Evolutionary conservation across 345 rosid genomes (phyloP), one percentile per base, ranked within the genome.

Genomic region (Kernera saxatilis): DNA sequence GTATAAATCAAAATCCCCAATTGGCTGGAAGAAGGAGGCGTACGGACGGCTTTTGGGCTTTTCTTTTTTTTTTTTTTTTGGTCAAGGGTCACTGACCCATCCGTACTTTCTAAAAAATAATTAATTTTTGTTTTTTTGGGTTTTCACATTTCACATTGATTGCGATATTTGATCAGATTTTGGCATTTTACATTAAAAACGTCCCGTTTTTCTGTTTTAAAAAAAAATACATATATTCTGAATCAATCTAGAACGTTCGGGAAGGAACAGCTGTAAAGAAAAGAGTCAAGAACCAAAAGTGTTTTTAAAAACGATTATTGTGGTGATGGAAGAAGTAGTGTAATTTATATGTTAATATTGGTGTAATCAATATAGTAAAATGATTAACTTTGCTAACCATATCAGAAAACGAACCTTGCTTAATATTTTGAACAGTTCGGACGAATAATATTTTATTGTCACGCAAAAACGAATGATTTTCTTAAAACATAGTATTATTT

Each of bases 11-110:
- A 32, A 71, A 30, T 1, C 50, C 71, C 71, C 41, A 55, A 64
- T 64, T 64, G 65, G 66, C 33, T 64, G 66, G 51, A 56, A 56
- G 65, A 54, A 39, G 64, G 63, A 44, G 30, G 32, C 51, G 77
- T 73, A 73, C 77, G 77, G 65, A 73, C 25, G 57, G 51, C 32
- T 65, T 46, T 45, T 52, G 57, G 77, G 77, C 66, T 2, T 17
- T 3, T 41, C 11, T 43, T 39, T 14, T n/a, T 7, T 39, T 6
- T 35, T 36, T 11, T 48, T 23, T 29, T 61, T 35, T 2, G 58
- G 71, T 64, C 77, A 73, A 72, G 58, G 10, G 50, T 51, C 52
- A 61, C 6, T 58, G 37, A 46, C 65, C 58, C 32, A 37, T 45
- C 67, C n/a, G 51, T 65, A 65, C 77, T 6, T 46, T 27, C 6